Evolutionary conservation across 306 rosid genomes (phyloP).

Genomic region (Malus sieversii): DNA sequence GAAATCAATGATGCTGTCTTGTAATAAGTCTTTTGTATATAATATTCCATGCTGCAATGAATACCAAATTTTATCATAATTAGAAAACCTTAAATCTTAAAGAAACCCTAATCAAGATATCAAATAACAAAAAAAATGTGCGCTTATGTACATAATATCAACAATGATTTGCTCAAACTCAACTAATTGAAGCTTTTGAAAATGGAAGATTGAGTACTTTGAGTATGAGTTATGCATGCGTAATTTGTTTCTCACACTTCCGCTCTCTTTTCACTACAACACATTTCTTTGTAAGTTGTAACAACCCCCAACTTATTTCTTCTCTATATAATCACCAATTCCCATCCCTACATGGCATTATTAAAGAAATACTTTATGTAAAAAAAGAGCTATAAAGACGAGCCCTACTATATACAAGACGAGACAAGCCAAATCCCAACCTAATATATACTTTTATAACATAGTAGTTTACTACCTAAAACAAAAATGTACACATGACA

Average conservation of each 20-base stretch:
- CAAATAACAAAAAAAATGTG: background rate
- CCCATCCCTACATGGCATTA: background rate
- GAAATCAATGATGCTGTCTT: slow-evolving; percentile 95
- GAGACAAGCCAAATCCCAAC: background rate
- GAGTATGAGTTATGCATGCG: background rate
- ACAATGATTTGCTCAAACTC: background rate
- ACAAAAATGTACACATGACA: slow-evolving; percentile 12
- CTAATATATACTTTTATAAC: background rate
- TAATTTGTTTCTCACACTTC: background rate
- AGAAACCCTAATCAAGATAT: background rate
- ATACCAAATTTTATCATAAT: background rate
- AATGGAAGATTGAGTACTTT: background rate
- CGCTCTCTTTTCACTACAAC: background rate
- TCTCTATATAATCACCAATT: background rate
- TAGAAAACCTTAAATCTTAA: background rate
- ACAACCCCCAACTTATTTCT: background rate
- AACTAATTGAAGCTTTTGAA: background rate
- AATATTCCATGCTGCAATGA: slow-evolving; percentile 85
- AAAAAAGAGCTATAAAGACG: background rate
- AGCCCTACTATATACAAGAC: background rate
- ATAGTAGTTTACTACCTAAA: background rate
- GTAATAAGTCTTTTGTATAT: slow-evolving; percentile 82
- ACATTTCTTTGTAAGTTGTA: background rate
- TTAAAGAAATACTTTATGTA: background rate
- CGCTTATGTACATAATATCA: background rate